phyloP scores from a whole-genome alignment of 345 rosid species.

The Salix koriyanagi region DNA sequence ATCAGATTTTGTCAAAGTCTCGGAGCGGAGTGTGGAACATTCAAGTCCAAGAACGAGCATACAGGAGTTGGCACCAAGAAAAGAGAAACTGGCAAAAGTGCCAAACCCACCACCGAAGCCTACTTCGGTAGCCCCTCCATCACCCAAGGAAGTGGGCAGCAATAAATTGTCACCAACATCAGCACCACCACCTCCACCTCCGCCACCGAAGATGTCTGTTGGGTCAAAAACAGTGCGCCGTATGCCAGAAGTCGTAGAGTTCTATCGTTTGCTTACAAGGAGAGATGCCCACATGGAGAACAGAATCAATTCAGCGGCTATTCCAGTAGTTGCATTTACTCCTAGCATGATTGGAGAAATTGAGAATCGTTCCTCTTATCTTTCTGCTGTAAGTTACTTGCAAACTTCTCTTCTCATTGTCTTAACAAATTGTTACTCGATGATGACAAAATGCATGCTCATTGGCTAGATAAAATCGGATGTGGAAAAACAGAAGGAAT shows the following conservation, averaged over 20 bases:
- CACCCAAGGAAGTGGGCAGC: conserved; percentile 20
- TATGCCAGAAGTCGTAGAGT: conserved; percentile 73
- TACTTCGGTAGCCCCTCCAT: conserved; percentile 5
- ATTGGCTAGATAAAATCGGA: conserved; percentile 75
- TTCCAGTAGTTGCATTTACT: conserved; percentile 38
- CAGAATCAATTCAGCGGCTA: conserved; percentile 36
- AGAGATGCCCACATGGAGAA: conserved; percentile 52
- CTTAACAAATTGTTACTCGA: background rate
- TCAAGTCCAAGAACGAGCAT: conserved; percentile 9
- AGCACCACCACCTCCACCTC: conserved; percentile 71
- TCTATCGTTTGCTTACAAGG: conserved; percentile 74
- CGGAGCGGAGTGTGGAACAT: conserved; percentile 29
- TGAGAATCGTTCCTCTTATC: conserved; percentile 83
- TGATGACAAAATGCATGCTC: background rate
- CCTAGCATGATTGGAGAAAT: conserved; percentile 93
- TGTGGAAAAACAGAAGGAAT: conserved; percentile 65
- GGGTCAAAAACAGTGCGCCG: conserved; percentile 65
- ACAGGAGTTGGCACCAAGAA: conserved; percentile 23
- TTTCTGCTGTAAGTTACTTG: conserved; percentile 71
- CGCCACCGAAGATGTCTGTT: conserved; percentile 45
- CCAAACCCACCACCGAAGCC: conserved; percentile 42
- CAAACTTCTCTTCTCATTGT: background rate
- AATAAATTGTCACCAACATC: conserved; percentile 18
- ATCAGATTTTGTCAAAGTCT: conserved; percentile 32
- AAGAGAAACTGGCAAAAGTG: conserved; percentile 21